Percentiles rank a stretch among this genome's conserved stretches.
Conservation (phyloP, 2,329 filamentous ascomycete genomes). For the Ceratocystis destructans region DNA sequence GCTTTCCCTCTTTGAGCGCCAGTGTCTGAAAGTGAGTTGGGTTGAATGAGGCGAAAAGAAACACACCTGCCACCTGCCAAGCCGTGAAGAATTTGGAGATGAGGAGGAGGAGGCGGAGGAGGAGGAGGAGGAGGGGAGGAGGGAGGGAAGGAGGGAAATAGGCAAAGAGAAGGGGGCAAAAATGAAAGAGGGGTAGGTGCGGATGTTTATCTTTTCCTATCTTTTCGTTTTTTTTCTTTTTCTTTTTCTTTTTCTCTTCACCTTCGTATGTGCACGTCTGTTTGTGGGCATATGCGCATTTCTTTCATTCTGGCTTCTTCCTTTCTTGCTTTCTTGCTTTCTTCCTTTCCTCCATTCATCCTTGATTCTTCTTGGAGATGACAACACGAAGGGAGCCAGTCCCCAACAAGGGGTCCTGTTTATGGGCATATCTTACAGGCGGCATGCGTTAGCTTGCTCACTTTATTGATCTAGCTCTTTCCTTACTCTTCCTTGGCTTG, state of each 20-base stretch:
- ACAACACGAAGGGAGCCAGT: too few relatives aligned
- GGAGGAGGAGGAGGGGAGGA: not conserved
- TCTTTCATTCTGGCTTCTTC: not conserved
- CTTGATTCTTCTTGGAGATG: not conserved
- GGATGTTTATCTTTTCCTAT: not conserved
- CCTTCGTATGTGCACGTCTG: too few relatives aligned
- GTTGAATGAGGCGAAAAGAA: not conserved
- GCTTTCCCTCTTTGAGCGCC: not conserved
- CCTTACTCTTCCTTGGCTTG: too few relatives aligned
- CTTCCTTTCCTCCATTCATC: not conserved
- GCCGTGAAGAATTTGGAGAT: constrained; percentile 4
- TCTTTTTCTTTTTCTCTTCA: not conserved
- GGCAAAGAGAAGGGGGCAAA: not conserved
- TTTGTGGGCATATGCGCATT: not conserved
- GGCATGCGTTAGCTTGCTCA: too few relatives aligned
- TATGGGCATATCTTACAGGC: too few relatives aligned
- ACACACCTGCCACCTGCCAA: constrained; percentile 6
- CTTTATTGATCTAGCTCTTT: too few relatives aligned
- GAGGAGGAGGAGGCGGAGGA: not conserved
- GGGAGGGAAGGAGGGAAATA: not conserved
- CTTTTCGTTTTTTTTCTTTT: not conserved
- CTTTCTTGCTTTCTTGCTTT: too few relatives aligned
- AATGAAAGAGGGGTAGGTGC: not conserved
- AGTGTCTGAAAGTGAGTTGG: not conserved
- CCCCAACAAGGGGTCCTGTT: too few relatives aligned